Conservation (phyloP, 345 rosid species). For the Trapa bicornis region DNA sequence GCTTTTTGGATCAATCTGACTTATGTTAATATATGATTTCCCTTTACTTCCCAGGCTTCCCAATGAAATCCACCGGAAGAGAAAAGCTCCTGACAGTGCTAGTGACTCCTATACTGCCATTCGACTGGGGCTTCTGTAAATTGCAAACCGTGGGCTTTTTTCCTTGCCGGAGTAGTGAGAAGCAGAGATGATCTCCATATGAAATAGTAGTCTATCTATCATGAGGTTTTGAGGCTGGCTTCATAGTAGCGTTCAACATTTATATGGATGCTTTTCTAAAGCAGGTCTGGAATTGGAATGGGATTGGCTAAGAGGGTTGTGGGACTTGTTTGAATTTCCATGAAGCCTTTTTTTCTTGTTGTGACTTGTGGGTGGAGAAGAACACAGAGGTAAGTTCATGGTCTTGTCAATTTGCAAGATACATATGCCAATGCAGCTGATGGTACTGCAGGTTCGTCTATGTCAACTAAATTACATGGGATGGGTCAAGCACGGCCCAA, state of each 20-base stretch:
- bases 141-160: not conserved
- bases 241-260: not conserved
- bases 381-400: too few relatives aligned
- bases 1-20: not conserved
- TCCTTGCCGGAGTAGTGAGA: not conserved
- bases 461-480: too few relatives aligned
- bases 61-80: constrained; percentile 35
- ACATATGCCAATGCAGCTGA: too few relatives aligned
- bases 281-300: not conserved
- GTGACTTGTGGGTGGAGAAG: too few relatives aligned
- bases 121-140: constrained; percentile 20
- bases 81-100: constrained; percentile 36
- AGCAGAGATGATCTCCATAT: not conserved
- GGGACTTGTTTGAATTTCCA: not conserved
- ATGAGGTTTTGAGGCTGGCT: not conserved
- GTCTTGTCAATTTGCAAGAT: too few relatives aligned
- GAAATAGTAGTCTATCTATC: not conserved
- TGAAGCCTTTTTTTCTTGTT: not conserved
- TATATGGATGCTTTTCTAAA: not conserved
- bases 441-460: too few relatives aligned
- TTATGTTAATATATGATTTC: not conserved
- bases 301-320: not conserved
- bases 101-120: constrained; percentile 34
- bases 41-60: constrained; percentile 36
- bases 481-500: too few relatives aligned